Percentiles rank a stretch among this genome's conserved stretches.
These are phyloP conservation scores for Helicostylum pulchrum DNA, from an alignment of 192 early-diverging fungal species.

Conservation along the genomic window DNA sequence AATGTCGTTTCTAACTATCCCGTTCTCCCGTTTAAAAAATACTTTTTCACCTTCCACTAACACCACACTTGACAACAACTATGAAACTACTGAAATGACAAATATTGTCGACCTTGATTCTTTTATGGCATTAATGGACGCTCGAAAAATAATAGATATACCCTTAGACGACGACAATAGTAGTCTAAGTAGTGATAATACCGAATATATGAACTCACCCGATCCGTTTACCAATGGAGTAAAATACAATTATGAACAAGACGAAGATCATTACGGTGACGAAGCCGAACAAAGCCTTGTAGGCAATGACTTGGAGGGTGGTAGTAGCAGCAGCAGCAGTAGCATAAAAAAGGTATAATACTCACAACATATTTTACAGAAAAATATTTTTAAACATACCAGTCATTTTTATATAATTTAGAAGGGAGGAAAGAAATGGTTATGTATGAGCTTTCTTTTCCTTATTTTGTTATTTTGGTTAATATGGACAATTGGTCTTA, in stretches of 20 bases:
- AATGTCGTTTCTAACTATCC: too few species aligned
- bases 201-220: constrained; percentile 1
- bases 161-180: constrained; percentile 1
- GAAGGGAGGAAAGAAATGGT: constrained; percentile 17
- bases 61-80: not conserved
- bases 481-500: constrained; percentile 28
- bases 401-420: not conserved
- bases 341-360: not conserved
- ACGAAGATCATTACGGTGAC: not conserved
- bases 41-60: not conserved
- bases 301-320: not conserved
- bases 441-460: constrained; percentile 24
- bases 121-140: constrained; percentile 11
- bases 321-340: too few species aligned
- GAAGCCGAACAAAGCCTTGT: constrained; percentile 12
- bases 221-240: not conserved
- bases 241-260: not conserved
- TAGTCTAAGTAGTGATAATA: constrained; percentile 10
- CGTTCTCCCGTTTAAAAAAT: not conserved
- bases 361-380: too few species aligned
- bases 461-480: constrained; percentile 24
- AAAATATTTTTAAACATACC: not conserved
- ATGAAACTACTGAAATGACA: constrained; percentile 12
- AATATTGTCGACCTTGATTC: constrained; percentile 1
- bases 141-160: constrained; percentile 2